phyloP scores from a whole-genome alignment of 1,139 yeast genomes.

The Candida glucosophila region DNA sequence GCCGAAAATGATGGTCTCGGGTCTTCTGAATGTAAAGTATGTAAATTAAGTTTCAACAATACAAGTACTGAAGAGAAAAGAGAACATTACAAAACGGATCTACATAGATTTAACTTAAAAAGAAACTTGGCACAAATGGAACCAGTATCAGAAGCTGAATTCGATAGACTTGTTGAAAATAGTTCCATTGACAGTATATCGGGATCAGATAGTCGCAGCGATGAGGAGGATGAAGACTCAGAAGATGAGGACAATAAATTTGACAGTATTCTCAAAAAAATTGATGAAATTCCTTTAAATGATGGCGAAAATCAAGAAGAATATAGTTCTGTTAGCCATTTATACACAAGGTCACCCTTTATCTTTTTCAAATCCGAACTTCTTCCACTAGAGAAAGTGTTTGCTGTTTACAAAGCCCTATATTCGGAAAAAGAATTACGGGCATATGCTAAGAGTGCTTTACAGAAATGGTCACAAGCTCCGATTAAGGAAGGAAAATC shows the following conservation, averaged over 20 bases:
- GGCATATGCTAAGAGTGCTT: constrained; percentile 36
- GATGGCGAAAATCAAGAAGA: constrained; percentile 15
- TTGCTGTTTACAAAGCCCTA: constrained; percentile 67
- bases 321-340: constrained; percentile 37
- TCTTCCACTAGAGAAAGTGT: constrained; percentile 38
- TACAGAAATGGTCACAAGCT: constrained; percentile 23
- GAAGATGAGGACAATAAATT: constrained; percentile 11
- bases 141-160: constrained; percentile 49
- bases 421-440: constrained; percentile 30
- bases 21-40: too few species aligned
- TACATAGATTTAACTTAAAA: constrained; percentile 53
- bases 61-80: neutral
- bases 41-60: constrained; percentile 50
- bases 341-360: constrained; percentile 59
- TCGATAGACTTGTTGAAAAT: constrained; percentile 45
- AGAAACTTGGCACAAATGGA: constrained; percentile 39
- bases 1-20: too few species aligned
- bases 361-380: constrained; percentile 44
- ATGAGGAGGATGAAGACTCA: constrained; percentile 7
- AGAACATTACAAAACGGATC: constrained; percentile 28
- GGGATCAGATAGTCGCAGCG: constrained; percentile 36
- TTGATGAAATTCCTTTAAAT: constrained; percentile 3
- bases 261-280: constrained; percentile 20
- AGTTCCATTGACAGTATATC: constrained; percentile 51
- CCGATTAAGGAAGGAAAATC: constrained; percentile 31